Conservation (phyloP, 805 yeast genomes). For the Torulaspora gathmanii region DNA sequence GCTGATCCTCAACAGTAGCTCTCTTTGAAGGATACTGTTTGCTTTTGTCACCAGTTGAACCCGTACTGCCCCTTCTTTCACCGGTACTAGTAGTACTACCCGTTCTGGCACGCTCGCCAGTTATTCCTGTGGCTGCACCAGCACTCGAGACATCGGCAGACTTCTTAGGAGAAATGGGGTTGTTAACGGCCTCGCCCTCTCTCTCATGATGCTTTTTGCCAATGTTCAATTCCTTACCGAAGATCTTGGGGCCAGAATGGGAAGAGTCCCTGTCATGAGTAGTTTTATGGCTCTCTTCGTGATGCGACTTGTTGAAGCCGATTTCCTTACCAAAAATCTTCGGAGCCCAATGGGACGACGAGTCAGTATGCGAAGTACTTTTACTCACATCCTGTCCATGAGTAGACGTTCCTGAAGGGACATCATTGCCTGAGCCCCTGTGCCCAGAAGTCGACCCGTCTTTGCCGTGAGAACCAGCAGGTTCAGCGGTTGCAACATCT, state of each 20-base stretch:
- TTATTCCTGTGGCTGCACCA: not conserved
- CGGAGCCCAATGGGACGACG: not conserved
- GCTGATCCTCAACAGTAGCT: conserved; percentile 3
- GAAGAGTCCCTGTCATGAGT: not conserved
- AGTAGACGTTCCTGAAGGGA: not conserved
- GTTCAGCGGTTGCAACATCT: not conserved
- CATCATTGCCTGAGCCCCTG: not conserved
- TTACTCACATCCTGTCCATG: not conserved
- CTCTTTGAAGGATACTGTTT: conserved; percentile 4
- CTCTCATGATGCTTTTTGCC: conserved; percentile 1
- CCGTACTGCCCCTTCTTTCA: conserved; percentile 1
- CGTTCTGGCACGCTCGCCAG: not conserved
- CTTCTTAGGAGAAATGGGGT: not conserved
- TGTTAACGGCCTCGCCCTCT: not conserved
- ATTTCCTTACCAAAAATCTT: not conserved
- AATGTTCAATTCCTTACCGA: conserved; percentile 8
- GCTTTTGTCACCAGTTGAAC: conserved; percentile 1
- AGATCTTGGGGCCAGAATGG: not conserved
- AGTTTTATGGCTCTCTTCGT: not conserved
- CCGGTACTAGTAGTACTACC: not conserved
- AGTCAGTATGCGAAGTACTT: not conserved
- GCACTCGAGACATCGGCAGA: not conserved
- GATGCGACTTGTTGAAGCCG: not conserved
- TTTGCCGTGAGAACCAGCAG: not conserved
- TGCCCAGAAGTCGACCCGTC: not conserved